Conservation (phyloP, 2,329 filamentous ascomycete species). For the Fusarium sacchari region DNA sequence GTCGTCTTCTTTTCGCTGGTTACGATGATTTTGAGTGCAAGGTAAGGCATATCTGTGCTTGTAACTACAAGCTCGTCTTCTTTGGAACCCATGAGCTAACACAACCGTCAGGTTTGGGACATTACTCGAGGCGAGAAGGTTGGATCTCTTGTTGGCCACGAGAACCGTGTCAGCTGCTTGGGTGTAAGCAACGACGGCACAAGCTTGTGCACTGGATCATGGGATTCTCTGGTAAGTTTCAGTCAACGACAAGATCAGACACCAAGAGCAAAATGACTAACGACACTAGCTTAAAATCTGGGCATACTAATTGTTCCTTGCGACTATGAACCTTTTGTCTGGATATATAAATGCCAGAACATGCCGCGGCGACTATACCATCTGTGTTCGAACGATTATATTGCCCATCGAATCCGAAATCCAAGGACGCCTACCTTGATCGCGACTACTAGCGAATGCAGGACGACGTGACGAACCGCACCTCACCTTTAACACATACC, state of each 20-base stretch:
- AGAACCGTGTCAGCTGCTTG: conserved; percentile 98
- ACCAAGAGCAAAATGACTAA: conserved; percentile 12
- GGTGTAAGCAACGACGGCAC: conserved; percentile 99
- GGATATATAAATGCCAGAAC: conserved; percentile 46
- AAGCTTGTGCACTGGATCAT: conserved; percentile 98
- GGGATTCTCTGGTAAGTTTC: conserved; percentile 92
- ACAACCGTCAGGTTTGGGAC: conserved; percentile 85
- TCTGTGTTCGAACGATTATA: conserved; percentile 47
- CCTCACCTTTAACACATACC: conserved; percentile 46
- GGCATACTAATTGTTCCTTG: conserved; percentile 71
- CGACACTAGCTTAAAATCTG: conserved; percentile 80
- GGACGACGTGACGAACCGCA: conserved; percentile 54
- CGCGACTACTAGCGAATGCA: conserved; percentile 51
- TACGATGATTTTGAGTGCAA: conserved; percentile 99
- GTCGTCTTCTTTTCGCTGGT: conserved; percentile 92
- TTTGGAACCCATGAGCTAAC: conserved; percentile 8
- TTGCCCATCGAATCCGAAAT: conserved; percentile 45
- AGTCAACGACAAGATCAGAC: background rate
- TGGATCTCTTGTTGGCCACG: conserved; percentile 94
- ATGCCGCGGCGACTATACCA: conserved; percentile 42
- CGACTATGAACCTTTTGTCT: conserved; percentile 42
- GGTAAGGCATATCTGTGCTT: conserved; percentile 63
- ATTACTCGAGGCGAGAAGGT: conserved; percentile 96
- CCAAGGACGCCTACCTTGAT: conserved; percentile 46
- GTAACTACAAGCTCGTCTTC: background rate